Conservation (phyloP, 2,329 filamentous ascomycete species). For the Diplocarpon mali region DNA sequence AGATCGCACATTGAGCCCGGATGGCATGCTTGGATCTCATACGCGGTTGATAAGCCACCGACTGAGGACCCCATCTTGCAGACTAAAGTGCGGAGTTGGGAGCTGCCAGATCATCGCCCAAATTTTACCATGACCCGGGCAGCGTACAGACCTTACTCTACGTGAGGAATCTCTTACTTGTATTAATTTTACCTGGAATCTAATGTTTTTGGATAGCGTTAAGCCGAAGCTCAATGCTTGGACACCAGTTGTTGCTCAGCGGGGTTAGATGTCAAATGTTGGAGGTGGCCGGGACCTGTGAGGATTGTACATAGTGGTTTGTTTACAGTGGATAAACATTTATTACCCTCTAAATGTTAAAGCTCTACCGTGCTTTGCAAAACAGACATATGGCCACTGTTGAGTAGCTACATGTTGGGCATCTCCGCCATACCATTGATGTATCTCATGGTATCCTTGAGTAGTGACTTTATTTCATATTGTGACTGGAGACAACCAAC, state of each 20-base stretch:
- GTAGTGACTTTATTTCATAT: background rate
- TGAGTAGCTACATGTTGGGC: background rate
- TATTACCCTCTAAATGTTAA: slow-evolving; percentile 1
- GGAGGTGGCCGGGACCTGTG: background rate
- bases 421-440: background rate
- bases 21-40: slow-evolving; percentile 98
- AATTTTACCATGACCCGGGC: slow-evolving; percentile 66
- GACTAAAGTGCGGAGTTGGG: slow-evolving; percentile 60
- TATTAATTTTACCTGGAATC: slow-evolving; percentile 1
- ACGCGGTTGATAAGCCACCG: slow-evolving; percentile 80
- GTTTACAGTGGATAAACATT: too few relatives aligned
- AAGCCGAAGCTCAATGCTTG: slow-evolving; percentile 44
- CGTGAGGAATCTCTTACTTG: slow-evolving; percentile 49
- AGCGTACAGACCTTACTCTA: slow-evolving; percentile 89
- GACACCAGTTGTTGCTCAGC: slow-evolving; percentile 33
- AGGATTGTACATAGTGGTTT: slow-evolving; percentile 20
- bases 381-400: background rate
- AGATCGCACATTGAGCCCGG: slow-evolving; percentile 83
- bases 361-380: background rate
- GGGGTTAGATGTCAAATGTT: slow-evolving; percentile 11
- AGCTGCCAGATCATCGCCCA: slow-evolving; percentile 57
- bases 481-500: background rate
- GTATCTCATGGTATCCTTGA: too few relatives aligned
- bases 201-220: slow-evolving; percentile 28
- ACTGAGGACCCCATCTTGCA: slow-evolving; percentile 62